Evolutionary conservation across 495 filamentous ascomycete genomes (phyloP), one percentile per base, ranked within the genome.

Genomic region (Neurospora discreta): DNA sequence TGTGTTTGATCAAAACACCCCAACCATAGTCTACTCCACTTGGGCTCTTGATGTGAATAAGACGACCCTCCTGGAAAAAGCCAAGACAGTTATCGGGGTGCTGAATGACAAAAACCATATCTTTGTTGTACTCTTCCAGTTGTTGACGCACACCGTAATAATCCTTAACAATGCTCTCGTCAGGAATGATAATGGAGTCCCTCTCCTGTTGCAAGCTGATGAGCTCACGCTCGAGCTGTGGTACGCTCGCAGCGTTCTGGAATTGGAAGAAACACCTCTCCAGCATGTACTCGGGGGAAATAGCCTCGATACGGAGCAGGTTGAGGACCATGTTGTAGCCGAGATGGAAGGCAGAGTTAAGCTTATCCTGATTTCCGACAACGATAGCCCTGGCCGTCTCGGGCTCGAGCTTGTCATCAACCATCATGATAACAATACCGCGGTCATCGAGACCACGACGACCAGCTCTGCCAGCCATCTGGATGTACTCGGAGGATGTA

Each of bases 241-340:
- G 90, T 67, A 97, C 91, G 74, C 90, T 91, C 3, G 93, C 91
- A 10, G 92, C 92, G 75, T 95, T 97, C 80, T 99, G 95, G 81
- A 99, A 99, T 80, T 99, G 96, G 80, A 91, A 96, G 84, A 99
- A 99, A 77, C 96, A 98, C 74, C 90, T 87, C 82, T 97, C 93
- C 18, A 99, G 85, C 95, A 99, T 98, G 80, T 90, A 98, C 75
- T 98, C 94, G 11, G 95, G 96, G 10, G 93, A 97, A 69, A 99
- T 95, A 15, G 93, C 94, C 79, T 98, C 95, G 42, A 98, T 93
- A 82, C 95, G 87, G 84, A 97, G 91, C 69, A 99, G 83, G 75
- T 99, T 99, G 72, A 99, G 84, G 77, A 99, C 90, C 95, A 98
- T 99, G 81, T 98, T 99, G 84, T 99, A 98, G n/a, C 95, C 94